Base-by-base conservation (phyloP, 2,329 filamentous ascomycete genomes). In the Phyllosticta paracitricarpa region DNA sequence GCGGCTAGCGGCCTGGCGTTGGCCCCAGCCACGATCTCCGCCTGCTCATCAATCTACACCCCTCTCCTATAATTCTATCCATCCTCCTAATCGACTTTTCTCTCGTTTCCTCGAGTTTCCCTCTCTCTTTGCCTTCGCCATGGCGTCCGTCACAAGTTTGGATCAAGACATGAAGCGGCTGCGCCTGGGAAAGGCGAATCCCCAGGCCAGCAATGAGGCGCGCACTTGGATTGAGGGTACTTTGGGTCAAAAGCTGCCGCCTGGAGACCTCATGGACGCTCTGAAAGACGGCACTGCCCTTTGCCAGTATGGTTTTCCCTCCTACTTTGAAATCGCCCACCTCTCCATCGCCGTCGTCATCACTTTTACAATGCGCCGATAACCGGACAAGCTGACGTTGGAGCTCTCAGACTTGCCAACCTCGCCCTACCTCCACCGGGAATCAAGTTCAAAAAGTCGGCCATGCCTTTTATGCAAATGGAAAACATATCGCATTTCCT, bases 401-500 rank as follows among this genome's bases (percentile, higher is more conserved):
- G 54, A 22, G 28, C 28, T 1, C 25, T 35, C 66, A 94, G 91
- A 70, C 85, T 97, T 58, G 84, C 90, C 69, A 97, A 96, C 71
- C 81, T 93, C 61, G 89, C 84, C 33, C 75, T 88, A 48, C 89
- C 89, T 26, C 84, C 87, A 17, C 89, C 89, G 0, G 88, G 88
- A 33, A 84, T 96, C 76, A 91, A 88, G 73, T 97, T 89, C 82
- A 97, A 97, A 77, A 82, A 88, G 71, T 96, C 92, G 0, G 78
- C 85, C 51, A 97, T 97, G 93, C 94, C 94, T 0, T 99, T 99
- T 72, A 93, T 97, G 51, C 94, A 99, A 76, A 97, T 97, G 92
- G 94, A 99, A 75, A 99, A 99, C 73, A 97, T 99, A 71, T 95
- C 92, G 4, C 90, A 96, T 71, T 99, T 97, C 76, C 84, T 99